Evolutionary conservation across 2,329 filamentous ascomycete species (phyloP).

Genomic region (Exophiala mesophila): DNA sequence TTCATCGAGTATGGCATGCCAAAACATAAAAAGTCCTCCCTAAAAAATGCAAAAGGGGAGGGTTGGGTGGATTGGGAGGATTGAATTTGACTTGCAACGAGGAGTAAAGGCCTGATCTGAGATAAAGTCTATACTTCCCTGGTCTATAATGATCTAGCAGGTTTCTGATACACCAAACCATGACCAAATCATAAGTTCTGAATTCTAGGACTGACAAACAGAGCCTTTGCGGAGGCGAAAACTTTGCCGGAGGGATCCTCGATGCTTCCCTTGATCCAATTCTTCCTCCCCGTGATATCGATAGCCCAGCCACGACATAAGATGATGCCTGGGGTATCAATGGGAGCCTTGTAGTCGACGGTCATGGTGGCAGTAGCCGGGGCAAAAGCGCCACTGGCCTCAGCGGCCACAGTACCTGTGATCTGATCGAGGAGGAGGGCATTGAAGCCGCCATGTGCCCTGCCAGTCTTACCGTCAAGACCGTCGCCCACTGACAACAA

Average conservation of each 20-base stretch:
- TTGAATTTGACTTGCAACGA: too few relatives aligned
- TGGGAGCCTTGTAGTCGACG: constrained; percentile 19
- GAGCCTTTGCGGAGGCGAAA: constrained; percentile 14
- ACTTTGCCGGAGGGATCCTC: constrained; percentile 13
- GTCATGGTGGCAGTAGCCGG: constrained; percentile 21
- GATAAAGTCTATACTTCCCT: too few relatives aligned
- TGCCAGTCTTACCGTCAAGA: constrained; percentile 15
- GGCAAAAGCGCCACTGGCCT: constrained; percentile 4
- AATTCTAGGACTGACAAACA: constrained; percentile 15
- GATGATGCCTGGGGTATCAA: constrained; percentile 17
- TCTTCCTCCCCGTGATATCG: constrained; percentile 16
- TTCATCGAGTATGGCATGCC: too few relatives aligned
- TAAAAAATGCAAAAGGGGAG: too few relatives aligned
- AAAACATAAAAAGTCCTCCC: too few relatives aligned
- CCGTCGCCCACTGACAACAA: constrained; percentile 14
- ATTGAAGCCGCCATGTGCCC: constrained; percentile 20
- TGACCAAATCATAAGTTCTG: too few relatives aligned
- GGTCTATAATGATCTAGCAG: too few relatives aligned
- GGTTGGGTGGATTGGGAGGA: too few relatives aligned
- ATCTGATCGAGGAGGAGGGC: constrained; percentile 19
- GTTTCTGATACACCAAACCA: too few relatives aligned
- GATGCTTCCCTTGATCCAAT: constrained; percentile 14
- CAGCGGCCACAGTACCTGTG: constrained; percentile 7
- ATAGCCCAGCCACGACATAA: constrained; percentile 14
- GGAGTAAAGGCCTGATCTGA: too few relatives aligned